These are phyloP conservation scores for Auricularia auricula-judae DNA, from an alignment of 768 basidiomycete species.

Conservation along the genomic window DNA sequence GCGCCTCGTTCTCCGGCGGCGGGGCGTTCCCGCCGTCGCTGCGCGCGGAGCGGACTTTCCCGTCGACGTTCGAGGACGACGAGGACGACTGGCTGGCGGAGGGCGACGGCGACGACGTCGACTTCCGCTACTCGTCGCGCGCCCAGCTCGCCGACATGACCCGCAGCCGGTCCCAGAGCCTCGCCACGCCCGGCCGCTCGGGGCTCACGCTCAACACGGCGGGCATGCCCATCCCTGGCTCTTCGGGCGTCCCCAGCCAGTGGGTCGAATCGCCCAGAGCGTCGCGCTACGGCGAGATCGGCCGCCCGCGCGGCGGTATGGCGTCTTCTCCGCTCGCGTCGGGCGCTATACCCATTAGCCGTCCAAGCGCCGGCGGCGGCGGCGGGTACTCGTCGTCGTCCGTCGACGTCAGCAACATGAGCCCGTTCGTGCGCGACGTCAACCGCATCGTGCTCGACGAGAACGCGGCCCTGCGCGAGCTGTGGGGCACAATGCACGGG, in stretches of 20 bases:
- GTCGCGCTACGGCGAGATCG: conserved; percentile 45
- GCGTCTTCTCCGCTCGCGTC: not conserved
- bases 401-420: conserved; percentile 63
- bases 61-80: conserved; percentile 75
- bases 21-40: conserved; percentile 44
- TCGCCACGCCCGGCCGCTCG: conserved; percentile 48
- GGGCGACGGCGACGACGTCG: conserved; percentile 3
- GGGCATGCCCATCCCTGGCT: conserved; percentile 19
- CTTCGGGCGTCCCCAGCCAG: conserved; percentile 37
- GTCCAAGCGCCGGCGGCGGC: not conserved
- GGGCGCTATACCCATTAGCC: not conserved
- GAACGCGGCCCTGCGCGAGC: conserved; percentile 55
- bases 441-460: conserved; percentile 69
- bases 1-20: conserved; percentile 48
- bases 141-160: conserved; percentile 47
- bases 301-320: conserved; percentile 22
- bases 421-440: conserved; percentile 77
- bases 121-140: conserved; percentile 4
- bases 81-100: conserved; percentile 25
- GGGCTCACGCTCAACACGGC: conserved; percentile 21
- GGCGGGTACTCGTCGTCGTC: not conserved
- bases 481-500: conserved; percentile 53
- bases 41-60: conserved; percentile 52
- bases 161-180: conserved; percentile 67
- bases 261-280: conserved; percentile 61